phyloP scores from a whole-genome alignment of 2,329 filamentous ascomycete species.

The Cordyceps cateniannulata region DNA sequence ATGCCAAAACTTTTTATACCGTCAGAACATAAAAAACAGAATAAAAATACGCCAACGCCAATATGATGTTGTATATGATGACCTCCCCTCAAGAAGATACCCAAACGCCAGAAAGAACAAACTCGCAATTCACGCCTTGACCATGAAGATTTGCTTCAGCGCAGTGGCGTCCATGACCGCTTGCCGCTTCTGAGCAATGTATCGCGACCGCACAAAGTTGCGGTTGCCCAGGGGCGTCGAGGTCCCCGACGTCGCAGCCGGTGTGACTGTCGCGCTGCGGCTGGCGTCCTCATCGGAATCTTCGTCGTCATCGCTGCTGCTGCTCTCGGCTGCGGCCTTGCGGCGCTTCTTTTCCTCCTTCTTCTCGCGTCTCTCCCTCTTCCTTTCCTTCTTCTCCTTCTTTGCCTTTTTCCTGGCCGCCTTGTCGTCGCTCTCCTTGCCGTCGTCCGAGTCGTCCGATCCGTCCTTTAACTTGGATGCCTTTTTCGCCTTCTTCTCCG shows the following conservation, averaged over 20 bases:
- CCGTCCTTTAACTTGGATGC: slow-evolving; percentile 21
- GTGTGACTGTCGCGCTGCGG: slow-evolving; percentile 26
- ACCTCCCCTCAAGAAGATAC: not conserved
- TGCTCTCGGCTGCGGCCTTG: slow-evolving; percentile 23
- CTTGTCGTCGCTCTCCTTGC: slow-evolving; percentile 19
- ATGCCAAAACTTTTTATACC: not conserved
- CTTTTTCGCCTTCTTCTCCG: slow-evolving; percentile 25
- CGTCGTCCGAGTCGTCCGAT: slow-evolving; percentile 18
- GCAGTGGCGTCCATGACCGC: slow-evolving; percentile 76
- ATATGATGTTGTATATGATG: slow-evolving; percentile 4
- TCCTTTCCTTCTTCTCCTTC: slow-evolving; percentile 27
- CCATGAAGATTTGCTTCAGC: slow-evolving; percentile 78
- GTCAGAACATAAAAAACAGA: not conserved
- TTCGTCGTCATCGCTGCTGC: slow-evolving; percentile 7
- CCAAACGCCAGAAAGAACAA: not conserved
- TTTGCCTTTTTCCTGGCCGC: slow-evolving; percentile 24
- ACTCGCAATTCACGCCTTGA: slow-evolving; percentile 38
- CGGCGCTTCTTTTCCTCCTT: slow-evolving; percentile 43
- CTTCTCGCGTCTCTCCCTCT: slow-evolving; percentile 37
- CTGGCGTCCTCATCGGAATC: slow-evolving; percentile 21
- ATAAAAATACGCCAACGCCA: not conserved
- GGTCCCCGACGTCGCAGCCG: slow-evolving; percentile 32
- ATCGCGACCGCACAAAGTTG: slow-evolving; percentile 69
- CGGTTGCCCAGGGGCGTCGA: slow-evolving; percentile 49
- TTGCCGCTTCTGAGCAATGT: slow-evolving; percentile 83